Evolutionary conservation across 2,329 filamentous ascomycete genomes (phyloP), one percentile per base, ranked within the genome.

Genomic region (Spiromastix sp.): DNA sequence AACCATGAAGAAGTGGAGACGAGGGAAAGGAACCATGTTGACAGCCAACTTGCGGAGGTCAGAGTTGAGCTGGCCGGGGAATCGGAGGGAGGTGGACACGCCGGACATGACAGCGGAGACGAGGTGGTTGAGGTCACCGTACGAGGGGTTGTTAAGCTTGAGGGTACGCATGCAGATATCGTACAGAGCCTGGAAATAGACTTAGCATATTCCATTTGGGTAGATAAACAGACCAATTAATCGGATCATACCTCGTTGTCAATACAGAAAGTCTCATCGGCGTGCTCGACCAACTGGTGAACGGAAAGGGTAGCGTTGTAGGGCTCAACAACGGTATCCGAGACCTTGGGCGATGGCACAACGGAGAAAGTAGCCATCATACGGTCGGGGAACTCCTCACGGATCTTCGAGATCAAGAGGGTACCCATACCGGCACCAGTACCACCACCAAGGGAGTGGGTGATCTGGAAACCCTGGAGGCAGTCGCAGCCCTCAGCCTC

Each of bases 1-100:
- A 64, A 98, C 91, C 91, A 98, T 98, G 81, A 98, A 98, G 81
- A 98, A 98, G 72, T 98, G 91, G 47, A 98, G 85, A 86, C 91
- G 91, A 52, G 91, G 91, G 84, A 98, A 98, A 46, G 91, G 91
- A 70, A 98, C 91, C 77, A 98, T 98, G 85, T 98, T 98, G 69
- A 98, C 91, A 52, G 91, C 91, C 60, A 98, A 72, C 77, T 98
- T 98, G 73, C 91, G 86, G 53, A 98, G 84, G 66, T 98, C 91
- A 62, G 91, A 98, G 84, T 98, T 98, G 52, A 98, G 82, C 77
- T 98, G 91, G 64, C 91, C 91, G 39, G 91, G 91, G 85, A 98
- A 98, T 69, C 91, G 91, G 62, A 98, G 74, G 66, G 85, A 96
- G 56, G 91, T 96, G 62, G 91, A 95, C 58, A 98, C 85, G 67